Percentiles rank a stretch among this genome's conserved stretches.
Conservation (phyloP, 768 basidiomycete genomes). For the Neoboletus magnificus region DNA sequence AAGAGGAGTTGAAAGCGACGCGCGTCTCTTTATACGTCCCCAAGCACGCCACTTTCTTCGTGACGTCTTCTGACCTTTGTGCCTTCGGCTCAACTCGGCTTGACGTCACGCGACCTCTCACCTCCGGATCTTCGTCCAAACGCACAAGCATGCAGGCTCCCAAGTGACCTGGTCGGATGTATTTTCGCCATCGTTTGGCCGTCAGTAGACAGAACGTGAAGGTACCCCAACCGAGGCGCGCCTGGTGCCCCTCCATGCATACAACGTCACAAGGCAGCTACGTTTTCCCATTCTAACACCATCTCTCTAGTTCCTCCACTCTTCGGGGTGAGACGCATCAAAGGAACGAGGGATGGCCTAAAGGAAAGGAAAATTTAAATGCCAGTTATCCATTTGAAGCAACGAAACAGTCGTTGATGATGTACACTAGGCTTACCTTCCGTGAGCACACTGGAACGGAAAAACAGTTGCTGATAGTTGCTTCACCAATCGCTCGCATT, state of each 20-base stretch:
- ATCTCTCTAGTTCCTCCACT: constrained; percentile 9
- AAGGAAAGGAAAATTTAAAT: neutral
- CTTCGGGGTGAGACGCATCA: constrained; percentile 32
- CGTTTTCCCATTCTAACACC: constrained; percentile 25
- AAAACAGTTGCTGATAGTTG: constrained; percentile 70
- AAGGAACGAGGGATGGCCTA: constrained; percentile 56
- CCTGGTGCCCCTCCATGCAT: neutral
- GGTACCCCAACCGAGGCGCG: neutral
- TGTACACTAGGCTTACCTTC: constrained; percentile 48
- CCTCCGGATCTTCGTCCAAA: constrained; percentile 1
- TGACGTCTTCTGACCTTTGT: constrained; percentile 17
- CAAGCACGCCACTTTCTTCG: constrained; percentile 15
- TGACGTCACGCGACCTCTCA: constrained; percentile 29
- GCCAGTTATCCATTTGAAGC: neutral
- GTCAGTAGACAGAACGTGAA: neutral
- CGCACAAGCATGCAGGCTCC: neutral
- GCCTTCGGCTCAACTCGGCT: constrained; percentile 13
- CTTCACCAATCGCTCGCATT: constrained; percentile 66
- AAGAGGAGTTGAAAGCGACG: neutral
- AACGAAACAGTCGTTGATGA: neutral
- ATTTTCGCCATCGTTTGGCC: neutral
- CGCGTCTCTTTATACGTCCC: constrained; percentile 24
- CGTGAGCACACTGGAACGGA: constrained; percentile 97
- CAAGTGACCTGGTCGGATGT: neutral
- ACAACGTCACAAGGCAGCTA: constrained; percentile 17